A percentile compares a stretch with the other conserved stretches of the same genome.
Evolutionary conservation across 225 moss, liverwort and hornwort genomes (phyloP).

Genomic region (Physcomitrium patens): DNA sequence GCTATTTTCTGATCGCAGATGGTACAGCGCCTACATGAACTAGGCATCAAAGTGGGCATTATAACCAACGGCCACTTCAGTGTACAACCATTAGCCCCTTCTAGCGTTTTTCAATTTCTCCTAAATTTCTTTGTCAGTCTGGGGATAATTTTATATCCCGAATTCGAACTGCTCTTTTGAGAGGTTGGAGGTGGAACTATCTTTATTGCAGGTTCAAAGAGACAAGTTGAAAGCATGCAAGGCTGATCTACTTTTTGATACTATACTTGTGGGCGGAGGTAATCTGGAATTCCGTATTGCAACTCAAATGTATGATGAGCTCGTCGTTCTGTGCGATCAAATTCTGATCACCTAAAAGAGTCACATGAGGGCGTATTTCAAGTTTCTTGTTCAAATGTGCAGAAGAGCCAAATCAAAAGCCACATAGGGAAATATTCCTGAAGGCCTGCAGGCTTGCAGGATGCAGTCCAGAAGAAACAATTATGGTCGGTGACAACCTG

Average conservation of each 20-base stretch:
- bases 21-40: conserved; percentile 60
- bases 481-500: conserved; percentile 95
- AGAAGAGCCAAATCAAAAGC: conserved; percentile 89
- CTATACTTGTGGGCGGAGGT: conserved; percentile 95
- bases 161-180: neutral
- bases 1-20: conserved; percentile 52
- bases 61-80: conserved; percentile 88
- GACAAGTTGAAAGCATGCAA: conserved; percentile 83
- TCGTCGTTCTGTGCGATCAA: neutral
- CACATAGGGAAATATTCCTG: conserved; percentile 81
- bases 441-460: conserved; percentile 82
- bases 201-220: conserved; percentile 79
- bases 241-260: conserved; percentile 79
- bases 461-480: conserved; percentile 69
- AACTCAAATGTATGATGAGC: neutral
- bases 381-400: conserved; percentile 30
- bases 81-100: conserved; percentile 44
- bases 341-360: neutral
- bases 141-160: neutral
- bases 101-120: neutral
- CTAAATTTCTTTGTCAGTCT: neutral
- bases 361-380: neutral
- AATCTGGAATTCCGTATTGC: neutral
- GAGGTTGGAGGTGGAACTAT: conserved; percentile 1
- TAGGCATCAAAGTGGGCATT: conserved; percentile 84